Percentiles rank a stretch among this genome's conserved stretches.
phyloP scores from a whole-genome alignment of 2,329 filamentous ascomycete genomes.

The Verruconis gallopava region DNA sequence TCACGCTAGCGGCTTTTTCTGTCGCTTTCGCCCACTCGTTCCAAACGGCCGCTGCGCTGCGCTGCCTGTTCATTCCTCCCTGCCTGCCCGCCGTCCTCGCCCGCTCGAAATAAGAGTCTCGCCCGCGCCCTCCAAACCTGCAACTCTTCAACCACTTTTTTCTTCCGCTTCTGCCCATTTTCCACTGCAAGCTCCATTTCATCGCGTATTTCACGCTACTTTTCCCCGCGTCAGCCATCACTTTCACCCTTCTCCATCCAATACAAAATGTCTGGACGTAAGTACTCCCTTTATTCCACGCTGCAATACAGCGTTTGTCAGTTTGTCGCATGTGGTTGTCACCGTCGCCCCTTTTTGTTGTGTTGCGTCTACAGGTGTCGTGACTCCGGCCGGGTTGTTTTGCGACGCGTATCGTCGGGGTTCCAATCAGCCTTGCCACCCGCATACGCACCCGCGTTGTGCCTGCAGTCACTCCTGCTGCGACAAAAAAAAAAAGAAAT shows the following conservation, averaged over 20 bases:
- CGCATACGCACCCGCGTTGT: too few species aligned
- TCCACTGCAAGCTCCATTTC: not conserved
- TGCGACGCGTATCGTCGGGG: too few species aligned
- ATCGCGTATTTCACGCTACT: too few species aligned
- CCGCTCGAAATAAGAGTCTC: not conserved
- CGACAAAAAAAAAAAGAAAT: not conserved
- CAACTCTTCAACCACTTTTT: not conserved
- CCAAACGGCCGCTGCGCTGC: too few species aligned
- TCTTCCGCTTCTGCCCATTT: not conserved
- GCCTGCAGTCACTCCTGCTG: slow-evolving; percentile 9
- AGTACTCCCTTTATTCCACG: slow-evolving; percentile 17
- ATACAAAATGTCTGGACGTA: slow-evolving; percentile 31
- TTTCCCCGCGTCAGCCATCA: not conserved
- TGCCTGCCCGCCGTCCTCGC: too few species aligned
- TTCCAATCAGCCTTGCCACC: too few species aligned
- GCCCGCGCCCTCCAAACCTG: not conserved
- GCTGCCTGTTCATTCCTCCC: too few species aligned
- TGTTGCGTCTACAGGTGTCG: not conserved
- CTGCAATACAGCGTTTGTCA: slow-evolving; percentile 11
- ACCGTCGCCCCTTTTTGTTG: slow-evolving; percentile 12
- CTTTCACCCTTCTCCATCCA: slow-evolving; percentile 15
- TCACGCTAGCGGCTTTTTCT: not conserved
- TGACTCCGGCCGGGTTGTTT: slow-evolving; percentile 4
- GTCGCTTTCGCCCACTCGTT: not conserved
- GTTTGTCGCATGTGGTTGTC: slow-evolving; percentile 14